Conservation (phyloP, 139 green algal genomes). For the Yamagishiella unicocca region DNA sequence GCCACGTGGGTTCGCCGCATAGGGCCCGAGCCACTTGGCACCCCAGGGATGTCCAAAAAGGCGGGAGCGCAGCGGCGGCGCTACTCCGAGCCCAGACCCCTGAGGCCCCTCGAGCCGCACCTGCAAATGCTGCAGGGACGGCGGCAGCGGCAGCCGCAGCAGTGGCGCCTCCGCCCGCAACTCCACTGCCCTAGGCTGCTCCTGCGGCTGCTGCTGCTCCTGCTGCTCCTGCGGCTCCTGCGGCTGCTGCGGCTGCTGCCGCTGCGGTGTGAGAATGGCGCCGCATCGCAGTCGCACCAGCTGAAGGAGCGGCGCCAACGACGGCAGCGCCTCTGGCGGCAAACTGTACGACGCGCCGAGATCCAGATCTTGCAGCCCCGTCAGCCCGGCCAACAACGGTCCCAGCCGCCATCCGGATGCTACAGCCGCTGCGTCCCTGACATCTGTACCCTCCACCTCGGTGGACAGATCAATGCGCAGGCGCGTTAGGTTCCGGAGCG, state of each 20-base stretch:
- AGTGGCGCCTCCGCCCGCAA: too few species aligned
- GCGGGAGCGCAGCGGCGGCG: too few species aligned
- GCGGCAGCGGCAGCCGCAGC: conserved; percentile 8
- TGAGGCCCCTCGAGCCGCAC: neutral
- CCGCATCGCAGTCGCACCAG: conserved; percentile 17
- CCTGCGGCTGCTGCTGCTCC: neutral
- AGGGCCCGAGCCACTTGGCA: too few species aligned
- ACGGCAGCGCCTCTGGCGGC: conserved; percentile 15
- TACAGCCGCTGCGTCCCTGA: neutral
- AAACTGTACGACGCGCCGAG: conserved; percentile 6
- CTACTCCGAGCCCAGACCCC: neutral
- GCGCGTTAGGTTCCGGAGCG: neutral
- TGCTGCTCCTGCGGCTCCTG: neutral
- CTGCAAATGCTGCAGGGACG: neutral
- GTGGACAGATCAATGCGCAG: neutral
- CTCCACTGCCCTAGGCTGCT: neutral
- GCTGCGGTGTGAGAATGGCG: neutral
- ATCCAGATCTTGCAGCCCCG: conserved; percentile 32
- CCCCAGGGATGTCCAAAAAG: too few species aligned
- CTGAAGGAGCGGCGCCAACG: neutral
- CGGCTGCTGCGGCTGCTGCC: neutral
- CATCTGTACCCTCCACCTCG: neutral
- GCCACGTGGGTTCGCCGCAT: too few species aligned
- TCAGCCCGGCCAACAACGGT: conserved; percentile 3
- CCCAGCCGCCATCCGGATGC: neutral